Base-by-base conservation (phyloP, 441 rosid species). In the Metrosideros polymorpha region DNA sequence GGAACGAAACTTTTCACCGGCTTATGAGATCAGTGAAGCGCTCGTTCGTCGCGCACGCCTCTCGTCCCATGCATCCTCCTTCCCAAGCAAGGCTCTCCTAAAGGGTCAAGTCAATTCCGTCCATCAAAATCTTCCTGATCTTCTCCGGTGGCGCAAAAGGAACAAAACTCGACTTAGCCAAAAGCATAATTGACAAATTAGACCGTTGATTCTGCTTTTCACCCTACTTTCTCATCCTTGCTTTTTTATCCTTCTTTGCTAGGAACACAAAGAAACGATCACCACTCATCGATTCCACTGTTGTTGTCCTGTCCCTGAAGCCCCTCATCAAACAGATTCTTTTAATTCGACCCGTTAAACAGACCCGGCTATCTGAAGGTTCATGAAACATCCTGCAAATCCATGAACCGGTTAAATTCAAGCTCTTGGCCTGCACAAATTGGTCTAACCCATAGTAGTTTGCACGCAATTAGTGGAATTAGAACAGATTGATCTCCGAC, bases 401-500 rank as follows among this genome's bases (percentile, higher is more conserved):
- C 6, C 1, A 32, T 8, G 43, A 32, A 32, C 6, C 25, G 25
- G 25, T 54, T 17, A 9, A 63, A 9, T 10, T 63, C 6, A 1
- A 18, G 75, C 42, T 30, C 30, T 29, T 15, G 6, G 39, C 12
- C 5, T 15, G 39, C 3, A 0, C 0, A 15, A 6, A 15, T 30
- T 18, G 43, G 10, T 32, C 39, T 63, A 18, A 32, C 1, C 24
- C 42, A 2, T 30, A 0, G 2, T 10, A 8, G 42, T 32, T 32
- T 18, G 43, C 25, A 18, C 43, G 0, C 14, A 18, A 32, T 18
- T 5, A 4, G 0, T 12, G 13, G 4, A 22, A 18, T 32, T 57
- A 1, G 4, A 57, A n/a, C 10, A 0, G 25, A 39, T 17, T 0
- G 6, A 56, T 32, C 13, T 63, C 39, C 0, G 3, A 3, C 30